Percentiles rank a stretch among this genome's conserved stretches.
phyloP scores from a whole-genome alignment of 164 flowering plant genomes.

The Akebia trifoliata region DNA sequence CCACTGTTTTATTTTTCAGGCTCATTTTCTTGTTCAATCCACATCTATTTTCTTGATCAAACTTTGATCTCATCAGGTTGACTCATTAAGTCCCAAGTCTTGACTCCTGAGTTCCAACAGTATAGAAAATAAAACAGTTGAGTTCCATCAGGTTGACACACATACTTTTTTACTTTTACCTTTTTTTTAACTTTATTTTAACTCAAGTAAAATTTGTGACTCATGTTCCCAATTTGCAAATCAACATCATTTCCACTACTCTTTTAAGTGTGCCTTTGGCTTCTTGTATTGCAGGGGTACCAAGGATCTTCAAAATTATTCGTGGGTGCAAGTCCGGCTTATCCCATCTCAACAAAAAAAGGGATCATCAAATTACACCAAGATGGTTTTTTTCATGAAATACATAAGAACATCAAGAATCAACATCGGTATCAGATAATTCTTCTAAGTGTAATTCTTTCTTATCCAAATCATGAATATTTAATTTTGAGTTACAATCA shows the following conservation, averaged over 20 bases:
- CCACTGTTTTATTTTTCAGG: neutral
- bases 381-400: no score
- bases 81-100: neutral
- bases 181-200: constrained; percentile 53
- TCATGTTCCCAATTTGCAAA: no score
- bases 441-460: constrained; percentile 31
- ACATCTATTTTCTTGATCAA: neutral
- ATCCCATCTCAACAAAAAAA: no score
- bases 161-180: neutral
- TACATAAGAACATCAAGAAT: constrained; percentile 36
- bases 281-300: no score
- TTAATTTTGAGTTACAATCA: neutral
- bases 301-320: no score
- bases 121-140: neutral
- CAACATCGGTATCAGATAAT: constrained; percentile 83
- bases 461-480: neutral
- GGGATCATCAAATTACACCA: no score
- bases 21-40: constrained; percentile 11
- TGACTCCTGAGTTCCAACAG: constrained; percentile 8
- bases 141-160: neutral
- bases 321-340: no score
- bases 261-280: no score
- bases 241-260: no score
- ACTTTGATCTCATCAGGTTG: neutral
- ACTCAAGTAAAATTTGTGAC: constrained; percentile 43